Conservation (phyloP, 495 filamentous ascomycete species). For the Physcia stellaris region DNA sequence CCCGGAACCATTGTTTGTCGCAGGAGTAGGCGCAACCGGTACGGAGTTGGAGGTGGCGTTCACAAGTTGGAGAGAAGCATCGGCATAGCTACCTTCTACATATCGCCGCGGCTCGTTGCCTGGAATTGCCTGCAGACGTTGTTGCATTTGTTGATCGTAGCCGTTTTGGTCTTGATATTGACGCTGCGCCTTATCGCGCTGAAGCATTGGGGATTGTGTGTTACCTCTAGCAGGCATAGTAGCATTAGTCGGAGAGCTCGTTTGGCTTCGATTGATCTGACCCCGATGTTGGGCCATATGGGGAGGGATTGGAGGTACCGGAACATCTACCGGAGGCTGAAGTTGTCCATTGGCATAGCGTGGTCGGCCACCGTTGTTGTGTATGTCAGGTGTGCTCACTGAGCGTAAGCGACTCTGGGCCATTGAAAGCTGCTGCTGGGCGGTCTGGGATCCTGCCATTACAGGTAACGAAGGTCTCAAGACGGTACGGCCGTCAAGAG, state of each 20-base stretch:
- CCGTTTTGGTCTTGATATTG: not conserved
- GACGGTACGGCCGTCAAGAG: slow-evolving; percentile 49
- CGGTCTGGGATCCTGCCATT: slow-evolving; percentile 40
- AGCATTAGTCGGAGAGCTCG: slow-evolving; percentile 43
- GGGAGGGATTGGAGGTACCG: slow-evolving; percentile 47
- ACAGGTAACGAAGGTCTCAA: slow-evolving; percentile 75
- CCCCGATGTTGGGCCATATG: slow-evolving; percentile 45
- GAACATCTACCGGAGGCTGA: slow-evolving; percentile 53
- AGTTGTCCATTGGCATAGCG: slow-evolving; percentile 42
- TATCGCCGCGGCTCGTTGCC: slow-evolving; percentile 17
- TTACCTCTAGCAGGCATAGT: slow-evolving; percentile 33
- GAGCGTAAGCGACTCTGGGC: slow-evolving; percentile 45
- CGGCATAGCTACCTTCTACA: slow-evolving; percentile 8
- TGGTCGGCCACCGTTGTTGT: slow-evolving; percentile 31
- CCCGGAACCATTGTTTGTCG: slow-evolving; percentile 1
- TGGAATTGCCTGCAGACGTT: slow-evolving; percentile 2
- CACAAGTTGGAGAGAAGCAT: slow-evolving; percentile 13
- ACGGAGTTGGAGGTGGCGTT: slow-evolving; percentile 23
- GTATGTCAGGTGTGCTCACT: slow-evolving; percentile 58
- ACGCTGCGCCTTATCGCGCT: slow-evolving; percentile 12
- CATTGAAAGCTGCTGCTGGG: slow-evolving; percentile 38
- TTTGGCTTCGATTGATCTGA: slow-evolving; percentile 54
- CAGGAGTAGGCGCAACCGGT: slow-evolving; percentile 31
- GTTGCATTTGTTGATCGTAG: slow-evolving; percentile 12
- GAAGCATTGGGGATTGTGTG: slow-evolving; percentile 26